These are phyloP conservation scores for Salvia sclarea DNA, from an alignment of 305 asterid species.

Conservation along the genomic window DNA sequence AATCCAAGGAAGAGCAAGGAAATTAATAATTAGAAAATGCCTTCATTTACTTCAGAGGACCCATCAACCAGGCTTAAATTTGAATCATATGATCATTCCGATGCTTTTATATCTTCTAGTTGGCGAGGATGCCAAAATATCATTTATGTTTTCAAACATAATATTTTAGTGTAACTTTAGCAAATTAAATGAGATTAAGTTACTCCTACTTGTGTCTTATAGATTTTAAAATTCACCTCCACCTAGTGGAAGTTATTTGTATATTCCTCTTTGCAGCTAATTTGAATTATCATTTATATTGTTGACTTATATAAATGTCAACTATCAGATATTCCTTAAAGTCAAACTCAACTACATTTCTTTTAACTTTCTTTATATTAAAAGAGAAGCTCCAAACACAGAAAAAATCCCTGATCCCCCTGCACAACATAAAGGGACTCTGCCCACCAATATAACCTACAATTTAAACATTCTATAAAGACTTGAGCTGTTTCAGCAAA, in stretches of 20 bases:
- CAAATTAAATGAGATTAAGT: constrained; percentile 1
- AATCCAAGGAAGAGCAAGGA: background rate
- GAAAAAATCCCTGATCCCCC: background rate
- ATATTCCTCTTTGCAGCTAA: background rate
- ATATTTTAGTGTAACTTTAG: background rate
- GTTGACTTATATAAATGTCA: background rate
- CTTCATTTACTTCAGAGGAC: too few species aligned
- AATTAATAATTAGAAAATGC: background rate
- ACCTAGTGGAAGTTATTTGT: background rate
- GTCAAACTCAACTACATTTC: background rate
- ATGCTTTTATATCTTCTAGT: background rate
- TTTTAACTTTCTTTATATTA: background rate
- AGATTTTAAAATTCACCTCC: background rate
- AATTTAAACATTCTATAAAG: background rate
- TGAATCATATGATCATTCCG: background rate
- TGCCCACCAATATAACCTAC: background rate
- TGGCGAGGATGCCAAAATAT: constrained; percentile 7
- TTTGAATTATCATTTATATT: background rate
- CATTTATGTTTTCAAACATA: background rate
- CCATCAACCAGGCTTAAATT: constrained; percentile 1
- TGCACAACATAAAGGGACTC: background rate
- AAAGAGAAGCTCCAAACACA: constrained; percentile 10
- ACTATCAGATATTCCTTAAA: constrained; percentile 2
- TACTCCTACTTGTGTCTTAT: background rate
- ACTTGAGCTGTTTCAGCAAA: background rate